These are phyloP conservation scores for Saccharomyces hybrid DNA, from an alignment of 1,139 yeast species.

Conservation along the genomic window DNA sequence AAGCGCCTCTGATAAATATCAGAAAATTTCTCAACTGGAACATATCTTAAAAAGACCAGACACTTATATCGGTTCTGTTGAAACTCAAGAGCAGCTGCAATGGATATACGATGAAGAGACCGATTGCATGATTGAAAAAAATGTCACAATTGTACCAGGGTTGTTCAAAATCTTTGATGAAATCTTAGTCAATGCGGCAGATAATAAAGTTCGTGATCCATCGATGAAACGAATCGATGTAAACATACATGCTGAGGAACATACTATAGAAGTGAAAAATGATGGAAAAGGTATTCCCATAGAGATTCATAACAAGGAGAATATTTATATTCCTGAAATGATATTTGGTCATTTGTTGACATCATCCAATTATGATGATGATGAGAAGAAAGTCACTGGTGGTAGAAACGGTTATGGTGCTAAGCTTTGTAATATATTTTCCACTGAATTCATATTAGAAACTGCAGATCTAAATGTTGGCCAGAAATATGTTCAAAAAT, in stretches of 20 bases:
- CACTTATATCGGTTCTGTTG: conserved; percentile 94
- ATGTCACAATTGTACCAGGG: conserved; percentile 87
- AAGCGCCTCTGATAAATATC: conserved; percentile 75
- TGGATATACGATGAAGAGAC: conserved; percentile 75
- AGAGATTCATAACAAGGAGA: conserved; percentile 86
- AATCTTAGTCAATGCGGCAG: conserved; percentile 96
- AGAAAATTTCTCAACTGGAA: conserved; percentile 86
- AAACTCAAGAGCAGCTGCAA: conserved; percentile 66
- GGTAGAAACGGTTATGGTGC: conserved; percentile 99
- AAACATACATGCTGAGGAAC: conserved; percentile 64
- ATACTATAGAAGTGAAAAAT: conserved; percentile 71
- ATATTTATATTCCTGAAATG: conserved; percentile 89
- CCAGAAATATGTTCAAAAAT: conserved; percentile 64
- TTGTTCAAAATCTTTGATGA: conserved; percentile 95
- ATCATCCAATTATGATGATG: conserved; percentile 92
- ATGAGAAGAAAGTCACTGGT: conserved; percentile 93
- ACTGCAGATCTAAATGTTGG: conserved; percentile 72
- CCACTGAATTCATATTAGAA: conserved; percentile 78
- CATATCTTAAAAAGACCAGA: conserved; percentile 97
- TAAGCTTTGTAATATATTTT: conserved; percentile 85
- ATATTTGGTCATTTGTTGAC: conserved; percentile 94
- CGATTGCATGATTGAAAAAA: conserved; percentile 62
- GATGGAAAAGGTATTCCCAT: conserved; percentile 96
- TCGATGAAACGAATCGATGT: conserved; percentile 81
- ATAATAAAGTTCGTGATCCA: conserved; percentile 93